Evolutionary conservation across 2,329 filamentous ascomycete species (phyloP).

Genomic region (Metarhizium guizhouense): DNA sequence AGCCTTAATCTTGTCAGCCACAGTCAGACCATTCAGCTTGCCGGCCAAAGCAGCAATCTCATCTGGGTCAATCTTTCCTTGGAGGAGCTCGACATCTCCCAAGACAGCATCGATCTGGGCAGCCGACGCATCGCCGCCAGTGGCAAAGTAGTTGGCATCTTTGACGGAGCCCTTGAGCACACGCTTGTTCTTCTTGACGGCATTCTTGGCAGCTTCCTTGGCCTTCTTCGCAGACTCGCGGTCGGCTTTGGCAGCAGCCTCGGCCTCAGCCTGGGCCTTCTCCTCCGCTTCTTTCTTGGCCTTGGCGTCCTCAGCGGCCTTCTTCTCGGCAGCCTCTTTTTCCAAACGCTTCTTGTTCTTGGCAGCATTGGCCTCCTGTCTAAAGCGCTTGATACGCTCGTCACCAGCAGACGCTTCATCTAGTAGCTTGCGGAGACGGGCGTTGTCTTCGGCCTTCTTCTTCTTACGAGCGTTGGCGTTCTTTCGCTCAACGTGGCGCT

Average conservation of each 20-base stretch:
- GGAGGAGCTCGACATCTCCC: conserved; percentile 76
- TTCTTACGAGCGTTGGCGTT: conserved; percentile 96
- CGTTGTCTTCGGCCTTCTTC: conserved; percentile 97
- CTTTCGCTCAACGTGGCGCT: conserved; percentile 96
- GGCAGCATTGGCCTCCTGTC: conserved; percentile 78
- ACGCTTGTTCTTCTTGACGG: conserved; percentile 99
- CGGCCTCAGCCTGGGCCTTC: conserved; percentile 70
- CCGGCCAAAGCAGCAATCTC: conserved; percentile 77
- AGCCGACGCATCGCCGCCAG: conserved; percentile 62
- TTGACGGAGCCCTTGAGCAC: conserved; percentile 89
- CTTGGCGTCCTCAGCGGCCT: conserved; percentile 74
- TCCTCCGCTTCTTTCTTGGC: conserved; percentile 79
- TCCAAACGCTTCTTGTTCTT: conserved; percentile 95
- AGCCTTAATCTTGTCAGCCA: conserved; percentile 74
- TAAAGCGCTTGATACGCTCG: conserved; percentile 96
- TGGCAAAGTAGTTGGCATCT: conserved; percentile 92
- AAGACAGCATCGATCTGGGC: conserved; percentile 75
- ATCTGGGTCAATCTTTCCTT: conserved; percentile 81
- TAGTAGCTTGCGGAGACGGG: conserved; percentile 79
- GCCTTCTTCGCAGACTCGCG: conserved; percentile 86
- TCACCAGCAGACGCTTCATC: conserved; percentile 79
- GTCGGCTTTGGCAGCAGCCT: conserved; percentile 75
- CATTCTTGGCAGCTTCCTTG: conserved; percentile 97
- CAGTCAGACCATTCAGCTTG: conserved; percentile 72
- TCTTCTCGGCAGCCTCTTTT: conserved; percentile 85